Evolutionary conservation across 192 early-diverging fungal species (phyloP).

Genomic region (Coemansia furcata): DNA sequence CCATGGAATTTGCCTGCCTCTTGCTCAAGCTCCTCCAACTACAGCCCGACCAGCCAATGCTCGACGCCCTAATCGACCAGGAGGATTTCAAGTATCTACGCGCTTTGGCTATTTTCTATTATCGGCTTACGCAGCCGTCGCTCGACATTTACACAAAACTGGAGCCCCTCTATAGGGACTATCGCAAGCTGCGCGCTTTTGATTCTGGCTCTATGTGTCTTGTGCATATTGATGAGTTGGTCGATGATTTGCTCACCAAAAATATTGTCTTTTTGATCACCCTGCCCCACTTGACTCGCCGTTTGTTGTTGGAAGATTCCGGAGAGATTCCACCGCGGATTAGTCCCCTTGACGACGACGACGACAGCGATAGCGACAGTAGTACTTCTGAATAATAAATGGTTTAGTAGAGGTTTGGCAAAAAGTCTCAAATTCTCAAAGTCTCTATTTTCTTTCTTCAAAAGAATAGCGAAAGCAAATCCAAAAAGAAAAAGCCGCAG

Average conservation of each 20-base stretch:
- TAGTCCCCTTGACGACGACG: slow-evolving; percentile 59
- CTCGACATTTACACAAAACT: slow-evolving; percentile 80
- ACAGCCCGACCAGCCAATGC: slow-evolving; percentile 86
- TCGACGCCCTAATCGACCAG: slow-evolving; percentile 77
- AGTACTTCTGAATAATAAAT: not conserved
- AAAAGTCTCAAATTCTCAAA: not conserved
- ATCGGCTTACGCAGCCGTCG: slow-evolving; percentile 73
- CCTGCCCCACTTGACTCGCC: slow-evolving; percentile 79
- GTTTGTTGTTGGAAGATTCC: slow-evolving; percentile 79
- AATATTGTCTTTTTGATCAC: slow-evolving; percentile 85
- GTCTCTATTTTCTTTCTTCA: not conserved
- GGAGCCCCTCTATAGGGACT: slow-evolving; percentile 84
- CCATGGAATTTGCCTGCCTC: slow-evolving; percentile 90
- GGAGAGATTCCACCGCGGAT: slow-evolving; percentile 79
- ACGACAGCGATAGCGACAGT: slow-evolving; percentile 41
- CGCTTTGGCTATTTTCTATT: slow-evolving; percentile 86
- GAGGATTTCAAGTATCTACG: slow-evolving; percentile 88
- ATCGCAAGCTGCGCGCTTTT: slow-evolving; percentile 71
- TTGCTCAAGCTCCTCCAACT: slow-evolving; percentile 88
- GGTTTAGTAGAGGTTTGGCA: not conserved
- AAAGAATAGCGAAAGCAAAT: no score
- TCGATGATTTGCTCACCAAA: slow-evolving; percentile 90
- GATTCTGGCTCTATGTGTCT: slow-evolving; percentile 46
- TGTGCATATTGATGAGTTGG: slow-evolving; percentile 87
- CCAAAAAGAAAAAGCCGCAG: no score